A percentile compares a stretch with the other conserved stretches of the same genome.
Conservation (phyloP, 345 rosid genomes). For the Sisymbrium altissimum region DNA sequence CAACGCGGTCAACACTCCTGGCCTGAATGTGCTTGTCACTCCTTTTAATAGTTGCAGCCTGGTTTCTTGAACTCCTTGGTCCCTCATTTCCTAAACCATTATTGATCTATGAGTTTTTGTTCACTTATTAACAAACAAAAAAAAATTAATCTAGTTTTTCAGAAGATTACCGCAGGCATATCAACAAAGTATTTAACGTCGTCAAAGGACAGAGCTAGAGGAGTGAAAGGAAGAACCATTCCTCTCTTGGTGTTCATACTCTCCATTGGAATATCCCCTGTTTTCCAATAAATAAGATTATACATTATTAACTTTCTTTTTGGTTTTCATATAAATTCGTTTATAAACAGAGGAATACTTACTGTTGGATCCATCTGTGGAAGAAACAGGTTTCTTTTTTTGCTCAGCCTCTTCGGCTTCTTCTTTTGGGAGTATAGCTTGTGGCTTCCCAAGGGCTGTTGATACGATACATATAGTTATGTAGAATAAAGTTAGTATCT, state of each 20-base stretch:
- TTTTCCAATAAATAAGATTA: conserved; percentile 1
- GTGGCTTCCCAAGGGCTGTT: conserved; percentile 69
- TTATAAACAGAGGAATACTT: not conserved
- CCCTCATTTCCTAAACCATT: conserved; percentile 74
- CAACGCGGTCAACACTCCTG: conserved; percentile 83
- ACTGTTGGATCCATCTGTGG: conserved; percentile 8
- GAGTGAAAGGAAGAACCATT: conserved; percentile 80
- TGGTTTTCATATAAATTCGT: not conserved
- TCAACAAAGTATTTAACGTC: conserved; percentile 65
- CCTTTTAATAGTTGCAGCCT: conserved; percentile 63
- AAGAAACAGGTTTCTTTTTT: not conserved
- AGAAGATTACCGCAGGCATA: conserved; percentile 66
- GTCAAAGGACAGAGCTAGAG: conserved; percentile 74
- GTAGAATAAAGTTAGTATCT: not conserved
- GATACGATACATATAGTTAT: not conserved
- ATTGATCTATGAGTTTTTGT: not conserved
- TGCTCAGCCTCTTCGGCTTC: conserved; percentile 7
- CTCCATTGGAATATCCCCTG: conserved; percentile 48
- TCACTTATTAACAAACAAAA: not conserved
- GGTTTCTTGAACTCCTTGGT: conserved; percentile 73
- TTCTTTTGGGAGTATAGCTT: conserved; percentile 58
- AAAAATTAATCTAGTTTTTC: not conserved
- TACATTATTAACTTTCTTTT: not conserved
- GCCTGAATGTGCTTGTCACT: conserved; percentile 80
- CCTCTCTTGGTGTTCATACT: conserved; percentile 54